Conservation (phyloP, 225 moss, liverwort and hornwort genomes). For the Asterella californica region DNA sequence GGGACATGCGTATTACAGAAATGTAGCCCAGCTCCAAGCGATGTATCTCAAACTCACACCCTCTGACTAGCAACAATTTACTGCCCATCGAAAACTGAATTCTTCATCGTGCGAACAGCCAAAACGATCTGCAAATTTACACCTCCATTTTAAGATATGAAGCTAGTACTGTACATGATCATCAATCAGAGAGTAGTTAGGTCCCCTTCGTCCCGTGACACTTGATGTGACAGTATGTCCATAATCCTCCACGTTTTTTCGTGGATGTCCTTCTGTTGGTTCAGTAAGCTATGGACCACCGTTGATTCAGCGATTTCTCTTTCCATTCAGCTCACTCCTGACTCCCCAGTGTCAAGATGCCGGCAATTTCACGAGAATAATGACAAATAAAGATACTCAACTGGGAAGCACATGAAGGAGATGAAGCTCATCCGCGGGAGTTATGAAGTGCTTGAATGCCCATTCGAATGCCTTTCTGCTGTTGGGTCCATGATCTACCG, state of each 20-base stretch:
- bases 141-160: not conserved
- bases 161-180: too few relatives aligned
- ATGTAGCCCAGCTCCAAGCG: not conserved
- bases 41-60: not conserved
- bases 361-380: not conserved
- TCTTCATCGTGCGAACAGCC: not conserved
- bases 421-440: conserved; percentile 55
- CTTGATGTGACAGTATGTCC: too few relatives aligned
- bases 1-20: not conserved
- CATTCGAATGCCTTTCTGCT: conserved; percentile 70
- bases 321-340: not conserved
- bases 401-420: conserved; percentile 72
- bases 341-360: not conserved
- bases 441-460: conserved; percentile 65
- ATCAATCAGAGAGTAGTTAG: too few relatives aligned
- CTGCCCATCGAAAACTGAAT: not conserved
- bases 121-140: not conserved
- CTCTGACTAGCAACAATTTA: not conserved
- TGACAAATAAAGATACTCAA: conserved; percentile 21
- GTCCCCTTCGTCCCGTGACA: too few relatives aligned
- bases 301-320: not conserved
- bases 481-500: conserved; percentile 63
- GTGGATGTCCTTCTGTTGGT: not conserved
- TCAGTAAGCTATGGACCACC: not conserved
- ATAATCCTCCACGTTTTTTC: not conserved